phyloP scores from a whole-genome alignment of 139 green algal species.

The Closterium sp. region DNA sequence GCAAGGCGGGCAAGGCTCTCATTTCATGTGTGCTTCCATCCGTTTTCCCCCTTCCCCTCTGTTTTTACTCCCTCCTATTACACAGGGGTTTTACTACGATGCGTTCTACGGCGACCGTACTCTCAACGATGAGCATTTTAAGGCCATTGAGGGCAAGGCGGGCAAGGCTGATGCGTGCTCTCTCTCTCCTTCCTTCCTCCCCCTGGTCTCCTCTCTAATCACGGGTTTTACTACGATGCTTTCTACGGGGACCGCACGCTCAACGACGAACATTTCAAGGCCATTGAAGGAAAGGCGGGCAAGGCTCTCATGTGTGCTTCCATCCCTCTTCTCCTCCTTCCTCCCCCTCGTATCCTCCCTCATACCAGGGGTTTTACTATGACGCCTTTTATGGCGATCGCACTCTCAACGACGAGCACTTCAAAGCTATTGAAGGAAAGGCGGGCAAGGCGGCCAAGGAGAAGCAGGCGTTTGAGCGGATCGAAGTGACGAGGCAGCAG shows the following conservation, averaged over 20 bases:
- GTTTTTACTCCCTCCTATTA: too few species aligned
- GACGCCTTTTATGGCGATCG: background rate
- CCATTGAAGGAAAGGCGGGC: slow-evolving; percentile 68
- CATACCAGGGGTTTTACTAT: background rate
- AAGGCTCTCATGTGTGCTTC: background rate
- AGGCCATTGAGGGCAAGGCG: slow-evolving; percentile 70
- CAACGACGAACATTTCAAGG: slow-evolving; percentile 66
- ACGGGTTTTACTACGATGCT: background rate
- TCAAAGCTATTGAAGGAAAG: slow-evolving; percentile 31
- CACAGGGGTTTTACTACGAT: too few species aligned
- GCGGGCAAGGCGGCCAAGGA: slow-evolving; percentile 64
- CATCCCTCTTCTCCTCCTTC: background rate
- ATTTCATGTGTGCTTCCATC: too few species aligned
- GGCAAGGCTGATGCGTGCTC: slow-evolving; percentile 4
- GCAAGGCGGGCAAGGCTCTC: slow-evolving; percentile 39
- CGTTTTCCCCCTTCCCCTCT: too few species aligned
- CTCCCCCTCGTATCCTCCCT: too few species aligned
- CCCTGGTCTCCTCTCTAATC: background rate
- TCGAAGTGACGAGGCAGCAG: slow-evolving; percentile 86
- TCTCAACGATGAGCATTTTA: slow-evolving; percentile 73
- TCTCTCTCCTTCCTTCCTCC: background rate
- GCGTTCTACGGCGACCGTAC: slow-evolving; percentile 56
- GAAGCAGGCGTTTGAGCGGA: slow-evolving; percentile 85
- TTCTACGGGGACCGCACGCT: slow-evolving; percentile 65
- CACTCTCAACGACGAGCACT: background rate